phyloP scores from a whole-genome alignment of 2,329 filamentous ascomycete genomes.

The Mycosphaerella arachidis region DNA sequence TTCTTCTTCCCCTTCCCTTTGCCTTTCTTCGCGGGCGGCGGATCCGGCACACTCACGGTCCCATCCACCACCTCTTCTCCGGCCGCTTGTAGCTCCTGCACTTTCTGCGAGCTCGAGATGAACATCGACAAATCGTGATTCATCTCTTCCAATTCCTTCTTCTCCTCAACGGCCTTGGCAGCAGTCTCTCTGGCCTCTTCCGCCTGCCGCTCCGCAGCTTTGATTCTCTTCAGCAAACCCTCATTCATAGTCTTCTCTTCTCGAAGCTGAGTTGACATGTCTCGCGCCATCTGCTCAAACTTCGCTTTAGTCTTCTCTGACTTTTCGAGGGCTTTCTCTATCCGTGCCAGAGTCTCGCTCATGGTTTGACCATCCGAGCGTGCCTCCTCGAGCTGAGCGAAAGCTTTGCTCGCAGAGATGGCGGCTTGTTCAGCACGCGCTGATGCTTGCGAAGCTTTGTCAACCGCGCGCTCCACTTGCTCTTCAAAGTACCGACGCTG shows the following conservation, averaged over 20 bases:
- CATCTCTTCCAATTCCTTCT: conserved; percentile 73
- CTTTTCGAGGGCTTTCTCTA: conserved; percentile 70
- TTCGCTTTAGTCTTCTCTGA: conserved; percentile 65
- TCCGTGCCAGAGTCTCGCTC: conserved; percentile 55
- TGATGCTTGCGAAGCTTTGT: conserved; percentile 76
- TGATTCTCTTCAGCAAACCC: conserved; percentile 76
- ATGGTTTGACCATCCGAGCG: conserved; percentile 50
- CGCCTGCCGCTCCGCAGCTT: conserved; percentile 59
- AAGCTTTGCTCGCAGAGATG: conserved; percentile 43
- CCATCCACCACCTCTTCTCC: conserved; percentile 70
- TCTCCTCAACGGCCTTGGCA: conserved; percentile 46
- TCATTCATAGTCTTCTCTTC: conserved; percentile 85
- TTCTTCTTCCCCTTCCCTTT: conserved; percentile 48
- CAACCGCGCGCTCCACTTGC: conserved; percentile 78
- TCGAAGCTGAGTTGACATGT: conserved; percentile 67
- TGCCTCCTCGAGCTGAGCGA: conserved; percentile 50
- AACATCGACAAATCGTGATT: conserved; percentile 85
- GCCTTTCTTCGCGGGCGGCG: conserved; percentile 29
- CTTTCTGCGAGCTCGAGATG: conserved; percentile 75
- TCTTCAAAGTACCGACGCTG: conserved; percentile 94
- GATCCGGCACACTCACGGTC: conserved; percentile 53
- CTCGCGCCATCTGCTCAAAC: conserved; percentile 70
- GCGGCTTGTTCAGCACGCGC: conserved; percentile 61
- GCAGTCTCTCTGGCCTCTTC: conserved; percentile 50
- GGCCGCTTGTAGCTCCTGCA: conserved; percentile 58